Percentiles rank a stretch among this genome's conserved stretches.
Evolutionary conservation across 148 eudicot genomes (phyloP).

Genomic region (Chenopodium album): DNA sequence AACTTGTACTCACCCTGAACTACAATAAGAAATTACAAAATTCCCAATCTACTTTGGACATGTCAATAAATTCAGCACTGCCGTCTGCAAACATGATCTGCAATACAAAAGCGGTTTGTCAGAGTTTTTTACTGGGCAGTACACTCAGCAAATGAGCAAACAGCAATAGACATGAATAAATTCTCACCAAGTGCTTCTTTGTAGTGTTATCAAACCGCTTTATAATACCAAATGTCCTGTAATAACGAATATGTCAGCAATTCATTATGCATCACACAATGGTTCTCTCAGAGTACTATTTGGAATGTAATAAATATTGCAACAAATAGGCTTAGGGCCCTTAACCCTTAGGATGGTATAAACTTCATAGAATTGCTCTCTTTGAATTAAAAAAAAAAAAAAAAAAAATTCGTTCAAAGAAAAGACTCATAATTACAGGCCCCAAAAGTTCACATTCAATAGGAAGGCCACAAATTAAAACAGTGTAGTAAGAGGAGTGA

Average conservation of each 20-base stretch:
- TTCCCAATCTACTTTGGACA: slow-evolving; percentile 93
- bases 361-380: neutral
- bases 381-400: neutral
- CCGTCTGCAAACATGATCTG: slow-evolving; percentile 97
- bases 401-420: neutral
- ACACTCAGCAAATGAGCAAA: neutral
- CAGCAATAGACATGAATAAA: neutral
- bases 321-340: neutral
- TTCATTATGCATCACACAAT: neutral
- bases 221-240: slow-evolving; percentile 74
- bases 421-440: neutral
- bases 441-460: neutral
- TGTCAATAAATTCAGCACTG: slow-evolving; percentile 55
- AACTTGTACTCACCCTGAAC: slow-evolving; percentile 33
- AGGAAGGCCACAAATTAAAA: neutral
- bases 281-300: neutral
- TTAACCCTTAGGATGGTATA: neutral
- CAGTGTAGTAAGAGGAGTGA: neutral
- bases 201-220: slow-evolving; percentile 61
- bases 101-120: slow-evolving; percentile 11
- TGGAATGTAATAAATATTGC: neutral
- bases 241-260: slow-evolving; percentile 8
- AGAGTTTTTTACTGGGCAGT: neutral
- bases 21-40: slow-evolving; percentile 49
- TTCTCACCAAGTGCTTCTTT: slow-evolving; percentile 75